Evolutionary conservation across 1,284 basidiomycete genomes (phyloP).

Genomic region (Tylopilus sp.): DNA sequence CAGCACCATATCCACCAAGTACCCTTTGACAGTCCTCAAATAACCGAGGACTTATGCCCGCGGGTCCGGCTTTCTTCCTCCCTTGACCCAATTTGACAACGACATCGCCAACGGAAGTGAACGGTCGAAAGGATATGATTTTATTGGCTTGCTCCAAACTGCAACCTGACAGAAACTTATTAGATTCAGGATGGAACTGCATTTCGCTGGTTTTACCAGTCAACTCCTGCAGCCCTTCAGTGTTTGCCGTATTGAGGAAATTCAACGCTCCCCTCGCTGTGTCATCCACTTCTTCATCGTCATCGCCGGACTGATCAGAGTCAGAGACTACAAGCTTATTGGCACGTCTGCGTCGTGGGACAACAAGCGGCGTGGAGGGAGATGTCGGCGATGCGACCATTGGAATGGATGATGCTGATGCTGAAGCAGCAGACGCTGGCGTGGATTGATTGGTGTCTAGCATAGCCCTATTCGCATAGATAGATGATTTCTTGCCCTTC

Average conservation of each 20-base stretch:
- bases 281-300: slow-evolving; percentile 33
- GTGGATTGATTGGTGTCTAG: slow-evolving; percentile 40
- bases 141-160: slow-evolving; percentile 76
- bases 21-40: slow-evolving; percentile 90
- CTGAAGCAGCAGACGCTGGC: slow-evolving; percentile 17
- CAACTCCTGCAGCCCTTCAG: slow-evolving; percentile 80
- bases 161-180: slow-evolving; percentile 58
- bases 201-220: slow-evolving; percentile 59
- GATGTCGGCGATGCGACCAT: slow-evolving; percentile 40
- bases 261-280: slow-evolving; percentile 55
- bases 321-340: slow-evolving; percentile 66
- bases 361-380: slow-evolving; percentile 41
- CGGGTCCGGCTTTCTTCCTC: slow-evolving; percentile 74
- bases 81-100: slow-evolving; percentile 76
- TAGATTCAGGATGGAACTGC: slow-evolving; percentile 5
- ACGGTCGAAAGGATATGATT: slow-evolving; percentile 83
- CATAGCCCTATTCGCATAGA: slow-evolving; percentile 62
- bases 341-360: slow-evolving; percentile 46
- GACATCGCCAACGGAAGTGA: slow-evolving; percentile 74
- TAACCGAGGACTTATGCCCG: slow-evolving; percentile 83
- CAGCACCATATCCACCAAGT: slow-evolving; percentile 86
- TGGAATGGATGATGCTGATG: slow-evolving; percentile 24
- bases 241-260: slow-evolving; percentile 82
- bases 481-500: slow-evolving; percentile 72
- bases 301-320: slow-evolving; percentile 51